Conservation (phyloP, 1,284 basidiomycete genomes). For the Chiua sp. region DNA sequence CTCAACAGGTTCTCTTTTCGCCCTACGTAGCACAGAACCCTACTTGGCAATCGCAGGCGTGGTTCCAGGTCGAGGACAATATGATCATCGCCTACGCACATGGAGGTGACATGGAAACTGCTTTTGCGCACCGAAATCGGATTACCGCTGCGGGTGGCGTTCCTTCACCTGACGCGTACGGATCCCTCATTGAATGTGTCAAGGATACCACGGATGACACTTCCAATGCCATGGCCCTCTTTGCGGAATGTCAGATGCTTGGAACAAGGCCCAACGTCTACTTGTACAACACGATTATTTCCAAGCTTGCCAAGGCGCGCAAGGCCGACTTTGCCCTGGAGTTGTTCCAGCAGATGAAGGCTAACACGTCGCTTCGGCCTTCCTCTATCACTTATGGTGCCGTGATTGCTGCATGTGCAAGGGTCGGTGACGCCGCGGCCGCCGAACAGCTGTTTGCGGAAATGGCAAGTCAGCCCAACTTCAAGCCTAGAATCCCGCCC, state of each 20-base stretch:
- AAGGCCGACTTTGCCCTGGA: slow-evolving; percentile 90
- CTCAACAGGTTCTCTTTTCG: slow-evolving; percentile 63
- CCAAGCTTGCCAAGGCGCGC: slow-evolving; percentile 90
- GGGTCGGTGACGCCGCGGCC: slow-evolving; percentile 87
- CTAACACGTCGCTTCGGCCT: slow-evolving; percentile 60
- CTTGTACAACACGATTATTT: slow-evolving; percentile 96
- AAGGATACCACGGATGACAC: slow-evolving; percentile 96
- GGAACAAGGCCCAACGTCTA: slow-evolving; percentile 83
- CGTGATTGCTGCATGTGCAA: slow-evolving; percentile 92
- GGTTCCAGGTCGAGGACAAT: slow-evolving; percentile 84
- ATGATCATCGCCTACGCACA: slow-evolving; percentile 90
- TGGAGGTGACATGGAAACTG: slow-evolving; percentile 78
- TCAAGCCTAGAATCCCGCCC: slow-evolving; percentile 91
- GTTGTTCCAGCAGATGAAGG: slow-evolving; percentile 87
- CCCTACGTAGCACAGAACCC: slow-evolving; percentile 47
- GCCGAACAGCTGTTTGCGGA: slow-evolving; percentile 88
- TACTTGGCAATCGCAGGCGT: slow-evolving; percentile 59
- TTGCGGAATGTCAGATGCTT: slow-evolving; percentile 76
- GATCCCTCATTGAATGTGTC: slow-evolving; percentile 84
- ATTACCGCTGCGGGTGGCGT: slow-evolving; percentile 80
- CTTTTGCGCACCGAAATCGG: slow-evolving; percentile 81
- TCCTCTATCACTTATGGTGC: slow-evolving; percentile 96
- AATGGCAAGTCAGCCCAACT: slow-evolving; percentile 79
- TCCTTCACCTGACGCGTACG: slow-evolving; percentile 90
- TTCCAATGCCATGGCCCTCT: slow-evolving; percentile 83